Evolutionary conservation across 768 basidiomycete species (phyloP), one percentile per base, ranked within the genome.

Genomic region (Lentinula guzmanii): DNA sequence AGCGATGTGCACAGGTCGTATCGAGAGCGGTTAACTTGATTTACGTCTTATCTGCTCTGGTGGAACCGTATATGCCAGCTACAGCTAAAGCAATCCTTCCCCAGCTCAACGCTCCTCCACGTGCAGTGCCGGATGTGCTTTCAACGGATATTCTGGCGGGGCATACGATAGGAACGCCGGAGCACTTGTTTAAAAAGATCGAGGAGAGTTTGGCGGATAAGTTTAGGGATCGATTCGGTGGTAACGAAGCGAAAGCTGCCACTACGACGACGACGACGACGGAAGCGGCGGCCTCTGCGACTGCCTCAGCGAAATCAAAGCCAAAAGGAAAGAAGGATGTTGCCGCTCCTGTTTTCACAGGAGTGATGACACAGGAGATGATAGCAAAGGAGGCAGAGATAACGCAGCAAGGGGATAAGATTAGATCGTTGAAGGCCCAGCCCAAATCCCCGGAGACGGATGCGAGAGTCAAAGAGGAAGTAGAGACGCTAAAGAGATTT

Each of bases 1-100:
- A 81, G 60, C 90, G 94, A 62, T 96, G 94, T 67, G 95, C 90
- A 3, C 88, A 91, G 67, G 95, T 98, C 66, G 78, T 98, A 62
- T 86, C 90, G 52, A 87, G 94, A 58, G 91, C 95, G 31, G 74
- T 94, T 72, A 98, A 98, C 76, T 77, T 99, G 66, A 96, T 98
- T 71, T 98, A 97, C 71, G 76, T 87, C 41, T 80, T 99, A 61
- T 90, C 93, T 11, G 88, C 86, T 33, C 78, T 97, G 66, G 74
- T 93, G 65, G 89, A 95, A 70, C 96, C 97, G 0, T 99, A 93
- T 86, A 98, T 99, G 95, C 97, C 97, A 43, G 81, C 87, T 11
- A 96, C 92, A 0, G 86, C 90, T 39, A 85, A 84, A 28, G 79
- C 86, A 2, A 95, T 99, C 65, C 80, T 96, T 58, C 68, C 72